A percentile compares a stretch with the other conserved stretches of the same genome.
Evolutionary conservation across 129 eudicot genomes (phyloP).

Genomic region (Lactuca saligna): DNA sequence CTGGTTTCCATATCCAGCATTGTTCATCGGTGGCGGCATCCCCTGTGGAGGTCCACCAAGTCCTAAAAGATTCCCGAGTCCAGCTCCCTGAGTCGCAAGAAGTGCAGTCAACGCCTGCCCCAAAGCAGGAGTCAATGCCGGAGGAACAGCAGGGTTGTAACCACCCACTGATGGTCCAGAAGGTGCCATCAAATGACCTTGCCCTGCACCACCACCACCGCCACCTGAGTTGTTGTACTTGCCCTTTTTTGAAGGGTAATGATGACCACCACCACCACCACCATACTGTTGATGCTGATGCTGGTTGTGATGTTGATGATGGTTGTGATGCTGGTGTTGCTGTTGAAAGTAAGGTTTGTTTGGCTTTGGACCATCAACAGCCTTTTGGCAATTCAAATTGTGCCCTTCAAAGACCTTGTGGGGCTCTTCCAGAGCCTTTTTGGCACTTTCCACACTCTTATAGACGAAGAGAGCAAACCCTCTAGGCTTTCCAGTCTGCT

Average conservation of each 20-base stretch:
- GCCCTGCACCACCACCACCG: slow-evolving; percentile 47
- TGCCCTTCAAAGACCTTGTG: slow-evolving; percentile 88
- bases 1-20: slow-evolving; percentile 68
- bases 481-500: slow-evolving; percentile 77
- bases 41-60: slow-evolving; percentile 74
- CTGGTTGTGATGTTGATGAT: slow-evolving; percentile 28
- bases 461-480: slow-evolving; percentile 95
- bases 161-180: slow-evolving; percentile 59
- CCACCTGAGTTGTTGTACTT: slow-evolving; percentile 46
- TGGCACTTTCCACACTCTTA: slow-evolving; percentile 71
- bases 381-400: slow-evolving; percentile 79
- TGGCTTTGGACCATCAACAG: slow-evolving; percentile 82
- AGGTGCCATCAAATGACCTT: slow-evolving; percentile 88
- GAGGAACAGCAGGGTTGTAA: slow-evolving; percentile 57
- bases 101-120: slow-evolving; percentile 95
- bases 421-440: slow-evolving; percentile 86
- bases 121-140: slow-evolving; percentile 64
- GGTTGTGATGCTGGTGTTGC: slow-evolving; percentile 33
- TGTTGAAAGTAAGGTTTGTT: slow-evolving; percentile 45
- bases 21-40: slow-evolving; percentile 49
- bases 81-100: slow-evolving; percentile 82
- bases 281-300: slow-evolving; percentile 43
- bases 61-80: slow-evolving; percentile 78
- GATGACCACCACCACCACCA: slow-evolving; percentile 35
- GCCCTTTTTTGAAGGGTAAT: slow-evolving; percentile 57